Percentiles rank a stretch among this genome's conserved stretches.
These are phyloP conservation scores for Lactifluus rugatus DNA, from an alignment of 768 basidiomycete species.

Conservation along the genomic window DNA sequence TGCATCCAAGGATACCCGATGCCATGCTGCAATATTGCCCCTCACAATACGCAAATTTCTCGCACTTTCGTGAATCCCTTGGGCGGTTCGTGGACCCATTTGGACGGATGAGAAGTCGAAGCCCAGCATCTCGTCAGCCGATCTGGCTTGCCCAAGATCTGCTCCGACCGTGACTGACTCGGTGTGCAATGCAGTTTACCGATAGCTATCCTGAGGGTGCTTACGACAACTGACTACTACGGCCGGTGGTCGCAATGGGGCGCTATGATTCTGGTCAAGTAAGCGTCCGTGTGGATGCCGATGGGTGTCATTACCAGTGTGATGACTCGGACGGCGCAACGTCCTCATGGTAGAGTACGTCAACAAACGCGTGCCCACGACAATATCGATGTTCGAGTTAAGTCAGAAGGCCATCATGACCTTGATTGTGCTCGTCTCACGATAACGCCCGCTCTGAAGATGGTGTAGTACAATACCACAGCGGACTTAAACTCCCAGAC, in stretches of 20 bases:
- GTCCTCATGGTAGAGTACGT: conserved; percentile 14
- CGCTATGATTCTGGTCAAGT: background rate
- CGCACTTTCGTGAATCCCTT: background rate
- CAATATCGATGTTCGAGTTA: background rate
- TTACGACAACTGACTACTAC: background rate
- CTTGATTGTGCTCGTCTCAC: background rate
- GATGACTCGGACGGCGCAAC: background rate
- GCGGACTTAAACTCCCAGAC: no score
- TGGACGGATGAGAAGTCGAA: background rate
- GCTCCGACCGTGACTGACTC: background rate
- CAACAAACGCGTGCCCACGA: conserved; percentile 1
- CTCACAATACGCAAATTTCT: background rate
- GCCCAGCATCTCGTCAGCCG: background rate
- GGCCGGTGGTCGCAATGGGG: background rate
- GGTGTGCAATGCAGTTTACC: background rate
- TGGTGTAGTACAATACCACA: background rate
- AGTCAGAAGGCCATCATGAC: conserved; percentile 1
- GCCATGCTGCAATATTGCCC: no score
- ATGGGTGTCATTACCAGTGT: background rate
- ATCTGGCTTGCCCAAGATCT: background rate
- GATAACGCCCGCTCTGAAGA: background rate
- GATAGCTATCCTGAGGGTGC: background rate
- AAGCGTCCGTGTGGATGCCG: background rate
- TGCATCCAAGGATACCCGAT: background rate
- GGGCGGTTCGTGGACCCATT: background rate